Evolutionary conservation across 2,329 filamentous ascomycete genomes (phyloP).

Genomic region (Botrytis deweyae): DNA sequence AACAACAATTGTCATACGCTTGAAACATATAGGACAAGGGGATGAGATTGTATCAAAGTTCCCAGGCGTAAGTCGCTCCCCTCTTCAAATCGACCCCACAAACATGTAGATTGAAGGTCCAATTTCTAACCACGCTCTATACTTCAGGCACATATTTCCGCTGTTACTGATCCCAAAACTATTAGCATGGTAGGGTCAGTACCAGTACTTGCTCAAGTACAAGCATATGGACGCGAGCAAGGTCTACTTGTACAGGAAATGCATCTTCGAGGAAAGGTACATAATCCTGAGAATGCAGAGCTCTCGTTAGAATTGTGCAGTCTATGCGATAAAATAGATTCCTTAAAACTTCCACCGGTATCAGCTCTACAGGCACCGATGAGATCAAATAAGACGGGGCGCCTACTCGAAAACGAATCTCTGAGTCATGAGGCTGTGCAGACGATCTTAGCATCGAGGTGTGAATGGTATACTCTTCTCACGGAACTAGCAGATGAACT

Average conservation of each 20-base stretch:
- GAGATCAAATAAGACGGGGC: slow-evolving; percentile 13
- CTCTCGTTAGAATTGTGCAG: slow-evolving; percentile 14
- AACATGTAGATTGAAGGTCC: fast-evolving
- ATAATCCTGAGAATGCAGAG: slow-evolving; percentile 23
- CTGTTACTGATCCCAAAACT: slow-evolving; percentile 21
- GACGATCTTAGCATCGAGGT: slow-evolving; percentile 20
- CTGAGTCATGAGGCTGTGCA: slow-evolving; percentile 8
- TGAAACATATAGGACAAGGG: slow-evolving; percentile 22
- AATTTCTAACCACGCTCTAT: not conserved
- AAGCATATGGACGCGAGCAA: slow-evolving; percentile 14
- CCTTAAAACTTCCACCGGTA: not conserved
- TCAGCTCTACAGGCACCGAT: not conserved
- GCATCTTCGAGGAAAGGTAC: slow-evolving; percentile 24
- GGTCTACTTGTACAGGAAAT: slow-evolving; percentile 21
- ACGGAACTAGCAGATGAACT: slow-evolving; percentile 19
- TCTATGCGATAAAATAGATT: not conserved
- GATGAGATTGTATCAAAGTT: slow-evolving; percentile 18
- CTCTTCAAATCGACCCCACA: not conserved
- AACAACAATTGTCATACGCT: slow-evolving; percentile 19
- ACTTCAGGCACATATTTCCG: slow-evolving; percentile 5
- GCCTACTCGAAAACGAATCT: not conserved
- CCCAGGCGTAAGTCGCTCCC: slow-evolving; percentile 14
- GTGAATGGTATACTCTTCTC: slow-evolving; percentile 23
- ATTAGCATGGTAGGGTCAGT: slow-evolving; percentile 22
- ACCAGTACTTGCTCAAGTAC: slow-evolving; percentile 2